phyloP scores from a whole-genome alignment of 2,329 filamentous ascomycete genomes.

The Venturia nashicola region DNA sequence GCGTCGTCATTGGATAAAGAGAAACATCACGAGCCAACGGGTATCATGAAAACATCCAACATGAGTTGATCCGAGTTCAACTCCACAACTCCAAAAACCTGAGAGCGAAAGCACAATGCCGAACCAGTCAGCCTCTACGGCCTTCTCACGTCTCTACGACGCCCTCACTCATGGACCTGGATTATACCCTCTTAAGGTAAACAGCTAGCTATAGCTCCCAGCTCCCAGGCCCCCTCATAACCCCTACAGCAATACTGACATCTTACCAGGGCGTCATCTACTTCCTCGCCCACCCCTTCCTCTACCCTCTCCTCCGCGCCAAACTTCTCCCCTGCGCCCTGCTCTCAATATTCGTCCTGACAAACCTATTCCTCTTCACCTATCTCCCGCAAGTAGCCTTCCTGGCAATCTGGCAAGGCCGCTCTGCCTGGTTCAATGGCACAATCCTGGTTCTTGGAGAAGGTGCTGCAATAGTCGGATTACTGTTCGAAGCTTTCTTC shows the following conservation, averaged over 20 bases:
- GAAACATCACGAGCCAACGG: not conserved
- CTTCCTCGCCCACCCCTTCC: constrained; percentile 63
- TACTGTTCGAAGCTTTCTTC: constrained; percentile 40
- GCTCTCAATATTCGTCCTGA: constrained; percentile 70
- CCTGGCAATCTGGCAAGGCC: constrained; percentile 76
- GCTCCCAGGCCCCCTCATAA: not conserved
- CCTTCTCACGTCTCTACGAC: constrained; percentile 2
- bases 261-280: constrained; percentile 59
- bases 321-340: constrained; percentile 71
- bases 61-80: not conserved
- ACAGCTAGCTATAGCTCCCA: constrained; percentile 8
- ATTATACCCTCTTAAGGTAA: constrained; percentile 36
- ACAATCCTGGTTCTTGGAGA: constrained; percentile 69
- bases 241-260: not conserved
- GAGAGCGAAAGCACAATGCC: not conserved
- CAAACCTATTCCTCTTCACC: constrained; percentile 75
- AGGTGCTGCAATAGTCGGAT: constrained; percentile 47
- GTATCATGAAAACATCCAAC: not conserved
- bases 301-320: constrained; percentile 68
- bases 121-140: not conserved
- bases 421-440: constrained; percentile 78
- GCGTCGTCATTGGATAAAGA: not conserved
- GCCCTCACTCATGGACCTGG: constrained; percentile 17
- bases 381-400: constrained; percentile 86
- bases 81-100: not conserved